Percentiles rank a stretch among this genome's conserved stretches.
phyloP scores from a whole-genome alignment of 2,329 filamentous ascomycete genomes.

The Penicillium frequentans region DNA sequence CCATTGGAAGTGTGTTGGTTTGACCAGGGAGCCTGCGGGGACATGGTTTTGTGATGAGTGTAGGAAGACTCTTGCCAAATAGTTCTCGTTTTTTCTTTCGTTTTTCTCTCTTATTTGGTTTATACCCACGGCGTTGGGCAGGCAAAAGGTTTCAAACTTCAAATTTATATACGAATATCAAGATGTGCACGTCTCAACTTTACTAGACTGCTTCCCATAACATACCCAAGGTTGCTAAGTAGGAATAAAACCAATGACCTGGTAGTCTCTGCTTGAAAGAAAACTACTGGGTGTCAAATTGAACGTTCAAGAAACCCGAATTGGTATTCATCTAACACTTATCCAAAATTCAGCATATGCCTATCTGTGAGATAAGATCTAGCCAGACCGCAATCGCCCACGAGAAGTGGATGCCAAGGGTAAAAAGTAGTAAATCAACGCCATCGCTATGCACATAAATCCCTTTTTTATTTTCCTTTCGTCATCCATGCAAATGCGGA shows the following conservation, averaged over 20 bases:
- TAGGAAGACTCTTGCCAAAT: conserved; percentile 42
- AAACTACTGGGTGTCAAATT: not conserved
- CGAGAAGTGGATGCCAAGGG: not conserved
- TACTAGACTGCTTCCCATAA: not conserved
- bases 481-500: conserved; percentile 22
- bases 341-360: not conserved
- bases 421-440: conserved; percentile 27
- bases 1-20: conserved; percentile 63
- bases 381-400: conserved; percentile 1
- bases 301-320: not conserved
- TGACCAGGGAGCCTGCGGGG: conserved; percentile 60
- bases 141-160: not conserved
- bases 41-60: conserved; percentile 60
- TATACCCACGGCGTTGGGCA: conserved; percentile 19
- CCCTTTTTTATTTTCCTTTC: conserved; percentile 18
- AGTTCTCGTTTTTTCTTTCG: conserved; percentile 1
- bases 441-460: conserved; percentile 41
- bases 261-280: no score
- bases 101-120: not conserved
- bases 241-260: not conserved
- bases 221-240: not conserved
- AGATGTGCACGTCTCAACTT: not conserved
- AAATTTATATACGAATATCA: not conserved
- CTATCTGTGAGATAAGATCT: not conserved
- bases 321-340: not conserved